Evolutionary conservation across 768 basidiomycete genomes (phyloP), one percentile per base, ranked within the genome.

Genomic region (Suillus variegatus): DNA sequence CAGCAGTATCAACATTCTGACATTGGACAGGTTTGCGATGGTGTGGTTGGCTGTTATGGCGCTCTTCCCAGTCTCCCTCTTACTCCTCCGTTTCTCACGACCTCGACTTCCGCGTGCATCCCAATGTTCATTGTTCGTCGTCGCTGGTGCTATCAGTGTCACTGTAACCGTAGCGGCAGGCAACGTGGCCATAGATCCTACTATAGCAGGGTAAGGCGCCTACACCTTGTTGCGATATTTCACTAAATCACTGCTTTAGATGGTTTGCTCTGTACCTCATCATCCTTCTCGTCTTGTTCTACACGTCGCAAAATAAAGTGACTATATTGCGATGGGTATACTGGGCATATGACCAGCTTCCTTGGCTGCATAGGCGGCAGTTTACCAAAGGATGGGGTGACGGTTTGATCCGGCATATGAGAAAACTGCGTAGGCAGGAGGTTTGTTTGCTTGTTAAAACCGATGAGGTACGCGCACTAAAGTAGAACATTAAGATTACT

Each of bases 11-110:
- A 6, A 36, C 4, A 10, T 44, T 20, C 38, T 68, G 64, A 69
- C n/a, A 18, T 28, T 14, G 9, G 49, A 1, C 60, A 87, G 86
- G 83, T 90, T 90, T 77, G 85, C 88, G 5, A 80, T 90, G 6
- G 85, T 84, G 16, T 91, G 89, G 88, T 79, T 91, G 25, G 78
- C 82, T 3, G 84, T 88, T 40, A 89, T 91, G 87, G 71, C 80
- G 1, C 73, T 90, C 25, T 92, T 90, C 69, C 88, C 90, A 0
- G 49, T 88, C 18, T 84, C 88, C 3, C 77, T 87, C 4, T 71
- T 91, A 6, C 66, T 90, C 6, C 77, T 92, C 35, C 86, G 85
- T 65, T 90, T 88, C 76, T 89, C 88, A 65, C 84, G 89, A 20
- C 85, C 86, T 20, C 83, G 87, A 40, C 74, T 92, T 4, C 81